phyloP scores from a whole-genome alignment of 257 asterid species.

The Petunia axillaris region DNA sequence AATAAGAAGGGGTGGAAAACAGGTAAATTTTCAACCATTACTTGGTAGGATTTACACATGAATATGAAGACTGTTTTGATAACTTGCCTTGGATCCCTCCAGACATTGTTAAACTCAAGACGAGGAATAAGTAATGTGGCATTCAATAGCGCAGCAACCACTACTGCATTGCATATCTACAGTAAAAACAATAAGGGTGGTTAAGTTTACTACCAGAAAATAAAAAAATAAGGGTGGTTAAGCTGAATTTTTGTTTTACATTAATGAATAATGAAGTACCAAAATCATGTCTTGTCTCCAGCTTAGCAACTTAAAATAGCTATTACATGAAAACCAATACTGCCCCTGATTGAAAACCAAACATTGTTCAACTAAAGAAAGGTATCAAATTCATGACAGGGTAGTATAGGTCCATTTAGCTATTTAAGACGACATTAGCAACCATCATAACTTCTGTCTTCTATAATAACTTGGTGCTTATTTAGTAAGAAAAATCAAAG shows the following conservation, averaged over 20 bases:
- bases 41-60: not conserved
- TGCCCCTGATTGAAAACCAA: not conserved
- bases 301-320: not conserved
- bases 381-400: not conserved
- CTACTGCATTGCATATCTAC: constrained; percentile 93
- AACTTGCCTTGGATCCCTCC: constrained; percentile 84
- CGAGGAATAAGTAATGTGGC: constrained; percentile 84
- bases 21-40: constrained; percentile 13
- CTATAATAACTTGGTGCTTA: not conserved
- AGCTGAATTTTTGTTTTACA: constrained; percentile 26
- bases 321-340: not conserved
- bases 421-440: not conserved
- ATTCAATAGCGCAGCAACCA: constrained; percentile 76
- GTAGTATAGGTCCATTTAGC: not conserved
- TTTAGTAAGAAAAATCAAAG: constrained; percentile 6
- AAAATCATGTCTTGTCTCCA: not conserved
- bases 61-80: not conserved
- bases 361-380: not conserved
- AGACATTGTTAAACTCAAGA: constrained; percentile 74
- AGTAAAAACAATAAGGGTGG: constrained; percentile 24
- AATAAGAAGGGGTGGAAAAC: not conserved
- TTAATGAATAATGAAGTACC: not conserved
- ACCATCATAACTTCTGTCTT: not conserved
- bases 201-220: not conserved
- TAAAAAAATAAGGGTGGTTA: constrained; percentile 12